Evolutionary conservation across 305 asterid species (phyloP).

Genomic region (Fraxinus baroniana): DNA sequence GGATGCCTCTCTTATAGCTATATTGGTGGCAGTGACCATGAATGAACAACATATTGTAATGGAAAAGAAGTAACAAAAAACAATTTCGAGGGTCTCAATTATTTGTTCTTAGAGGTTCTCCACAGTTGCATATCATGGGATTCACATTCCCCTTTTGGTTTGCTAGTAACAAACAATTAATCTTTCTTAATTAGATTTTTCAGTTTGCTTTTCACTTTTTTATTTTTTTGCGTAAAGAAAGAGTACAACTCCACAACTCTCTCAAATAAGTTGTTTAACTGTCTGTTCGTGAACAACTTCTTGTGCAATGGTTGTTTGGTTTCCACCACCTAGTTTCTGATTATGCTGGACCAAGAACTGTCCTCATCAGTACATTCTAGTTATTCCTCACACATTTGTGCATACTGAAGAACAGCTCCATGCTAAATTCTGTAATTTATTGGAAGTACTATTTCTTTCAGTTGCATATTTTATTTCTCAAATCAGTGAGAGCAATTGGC

Average conservation of each 20-base stretch:
- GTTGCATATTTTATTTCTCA: slow-evolving; percentile 10
- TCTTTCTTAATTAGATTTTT: background rate
- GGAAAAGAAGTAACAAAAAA: background rate
- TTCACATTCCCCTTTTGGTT: background rate
- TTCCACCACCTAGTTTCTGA: background rate
- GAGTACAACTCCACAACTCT: background rate
- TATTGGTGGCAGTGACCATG: background rate
- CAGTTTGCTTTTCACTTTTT: background rate
- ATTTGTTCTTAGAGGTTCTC: background rate
- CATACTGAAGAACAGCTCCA: background rate
- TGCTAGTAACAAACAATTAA: background rate
- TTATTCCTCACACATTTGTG: background rate
- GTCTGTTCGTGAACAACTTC: background rate
- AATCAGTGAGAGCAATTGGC: background rate
- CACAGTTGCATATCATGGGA: background rate
- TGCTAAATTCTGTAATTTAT: slow-evolving; percentile 15
- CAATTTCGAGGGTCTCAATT: background rate
- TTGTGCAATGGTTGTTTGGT: background rate
- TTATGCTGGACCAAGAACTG: background rate
- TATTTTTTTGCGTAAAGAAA: background rate
- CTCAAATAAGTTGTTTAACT: background rate
- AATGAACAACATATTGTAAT: background rate
- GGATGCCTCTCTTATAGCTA: background rate
- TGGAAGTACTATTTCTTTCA: background rate
- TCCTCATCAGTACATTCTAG: slow-evolving; percentile 1